phyloP scores from a whole-genome alignment of 208 protist genomes.

The Acanthamoeba polyphaga region DNA sequence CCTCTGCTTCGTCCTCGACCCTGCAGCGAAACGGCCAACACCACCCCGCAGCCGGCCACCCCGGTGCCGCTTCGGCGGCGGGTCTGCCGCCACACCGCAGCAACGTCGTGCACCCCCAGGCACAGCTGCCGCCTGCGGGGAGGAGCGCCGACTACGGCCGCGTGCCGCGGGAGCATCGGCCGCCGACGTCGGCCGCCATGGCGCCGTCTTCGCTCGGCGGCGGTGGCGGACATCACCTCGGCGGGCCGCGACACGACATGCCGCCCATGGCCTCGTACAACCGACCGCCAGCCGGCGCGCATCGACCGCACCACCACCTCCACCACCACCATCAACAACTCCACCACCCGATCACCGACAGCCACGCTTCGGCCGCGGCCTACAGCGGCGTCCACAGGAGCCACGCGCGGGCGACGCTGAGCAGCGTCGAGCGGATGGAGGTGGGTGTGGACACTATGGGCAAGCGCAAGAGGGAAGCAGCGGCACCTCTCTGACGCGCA shows the following conservation, averaged over 20 bases:
- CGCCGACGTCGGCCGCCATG: background rate
- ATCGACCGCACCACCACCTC: background rate
- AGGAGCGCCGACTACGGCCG: background rate
- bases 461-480: background rate
- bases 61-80: too few species aligned
- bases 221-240: too few species aligned
- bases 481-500: background rate
- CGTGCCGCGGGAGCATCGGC: background rate
- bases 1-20: background rate
- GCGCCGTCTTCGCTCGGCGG: background rate
- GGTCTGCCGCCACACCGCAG: background rate
- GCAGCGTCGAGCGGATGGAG: background rate
- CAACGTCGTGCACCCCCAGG: background rate
- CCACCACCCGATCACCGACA: background rate
- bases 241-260: background rate
- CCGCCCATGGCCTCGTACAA: background rate
- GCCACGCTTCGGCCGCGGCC: too few species aligned
- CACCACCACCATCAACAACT: too few species aligned
- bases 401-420: background rate
- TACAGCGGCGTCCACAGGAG: too few species aligned
- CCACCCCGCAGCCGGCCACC: background rate
- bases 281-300: too few species aligned
- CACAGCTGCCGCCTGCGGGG: background rate
- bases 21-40: background rate
- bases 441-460: background rate